Evolutionary conservation across 257 asterid species (phyloP).

Genomic region (Solanum tarijense): DNA sequence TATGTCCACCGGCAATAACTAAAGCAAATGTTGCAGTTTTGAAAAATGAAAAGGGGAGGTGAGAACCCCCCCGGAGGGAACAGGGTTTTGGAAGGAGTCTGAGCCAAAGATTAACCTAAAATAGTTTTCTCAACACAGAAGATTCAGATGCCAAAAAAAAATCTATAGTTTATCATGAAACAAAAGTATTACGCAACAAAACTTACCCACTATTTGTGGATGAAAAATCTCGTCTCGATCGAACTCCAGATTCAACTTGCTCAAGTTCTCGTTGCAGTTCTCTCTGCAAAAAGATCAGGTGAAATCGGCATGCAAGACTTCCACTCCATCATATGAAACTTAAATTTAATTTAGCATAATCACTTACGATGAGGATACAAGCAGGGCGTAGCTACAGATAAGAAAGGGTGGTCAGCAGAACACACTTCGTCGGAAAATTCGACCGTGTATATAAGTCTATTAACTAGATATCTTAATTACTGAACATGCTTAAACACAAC

Average conservation of each 20-base stretch:
- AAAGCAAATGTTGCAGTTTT: not conserved
- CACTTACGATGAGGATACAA: not conserved
- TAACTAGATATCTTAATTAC: not conserved
- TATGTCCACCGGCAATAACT: not conserved
- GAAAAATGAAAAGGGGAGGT: not conserved
- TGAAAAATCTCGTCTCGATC: slow-evolving; percentile 72
- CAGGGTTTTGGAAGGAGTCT: not conserved
- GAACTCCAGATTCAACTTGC: slow-evolving; percentile 80
- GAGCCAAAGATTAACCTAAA: not conserved
- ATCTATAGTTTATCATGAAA: not conserved
- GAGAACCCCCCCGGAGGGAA: not conserved
- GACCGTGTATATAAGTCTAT: not conserved
- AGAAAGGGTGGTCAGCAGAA: not conserved
- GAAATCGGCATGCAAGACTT: not conserved
- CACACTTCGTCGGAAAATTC: not conserved
- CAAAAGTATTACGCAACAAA: not conserved
- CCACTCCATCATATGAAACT: not conserved
- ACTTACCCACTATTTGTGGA: slow-evolving; percentile 72
- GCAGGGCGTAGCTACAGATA: not conserved
- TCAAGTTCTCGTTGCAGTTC: slow-evolving; percentile 95
- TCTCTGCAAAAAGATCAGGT: slow-evolving; percentile 41
- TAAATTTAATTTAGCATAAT: not conserved
- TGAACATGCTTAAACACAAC: not conserved
- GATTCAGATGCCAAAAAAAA: not conserved
- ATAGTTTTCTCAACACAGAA: not conserved